Base-by-base conservation (phyloP, 176 grass and related monocot genomes). In the Zoysia japonica region DNA sequence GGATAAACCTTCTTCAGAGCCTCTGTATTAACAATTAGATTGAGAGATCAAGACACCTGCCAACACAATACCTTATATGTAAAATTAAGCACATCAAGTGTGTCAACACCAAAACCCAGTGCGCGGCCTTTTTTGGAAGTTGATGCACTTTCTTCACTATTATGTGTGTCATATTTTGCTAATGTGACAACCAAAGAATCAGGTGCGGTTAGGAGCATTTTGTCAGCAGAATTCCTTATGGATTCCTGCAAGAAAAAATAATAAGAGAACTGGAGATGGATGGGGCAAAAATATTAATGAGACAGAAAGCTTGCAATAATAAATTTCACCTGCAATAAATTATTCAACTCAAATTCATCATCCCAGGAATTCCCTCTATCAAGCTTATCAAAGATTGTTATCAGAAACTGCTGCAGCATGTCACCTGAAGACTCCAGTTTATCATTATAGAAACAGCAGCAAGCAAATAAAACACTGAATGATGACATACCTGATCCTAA, bases 261-360 rank as follows among this genome's bases (percentile, higher is more conserved):
- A 74, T 87, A 40, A 87, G 80, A 79, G 44, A 72, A 68, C 47
- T 83, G 66, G 70, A 41, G 61, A 62, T 10, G 76, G 5, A 64
- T 67, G 47, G 19, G 53, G 13, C 54, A 89, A 59, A 81, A 39
- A 64, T 79, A 49, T 47, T 40, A 75, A 68, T 65, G 52, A 70
- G 36, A 74, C 28, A 54, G 56, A 11, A 75, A 56, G 70, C 68
- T 78, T 67, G 52, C 40, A 83, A 81, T 66, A 16, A 16, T 36
- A 20, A 46, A 76, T 73, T 35, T 61, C 70, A 98, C 95, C 92
- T 98, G 95, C 80, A 98, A 83, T 70, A 98, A 87, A 75, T 90
- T 92, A 85, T 98, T 98, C 39, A 94, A 87, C 78, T 94, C 95
- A 80, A 98, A 98, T 73, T 97, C 95, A 65, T 94, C 95, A 83